phyloP scores from a whole-genome alignment of 371 early-diverging fungal genomes.

The Phascolomyces articulosus region DNA sequence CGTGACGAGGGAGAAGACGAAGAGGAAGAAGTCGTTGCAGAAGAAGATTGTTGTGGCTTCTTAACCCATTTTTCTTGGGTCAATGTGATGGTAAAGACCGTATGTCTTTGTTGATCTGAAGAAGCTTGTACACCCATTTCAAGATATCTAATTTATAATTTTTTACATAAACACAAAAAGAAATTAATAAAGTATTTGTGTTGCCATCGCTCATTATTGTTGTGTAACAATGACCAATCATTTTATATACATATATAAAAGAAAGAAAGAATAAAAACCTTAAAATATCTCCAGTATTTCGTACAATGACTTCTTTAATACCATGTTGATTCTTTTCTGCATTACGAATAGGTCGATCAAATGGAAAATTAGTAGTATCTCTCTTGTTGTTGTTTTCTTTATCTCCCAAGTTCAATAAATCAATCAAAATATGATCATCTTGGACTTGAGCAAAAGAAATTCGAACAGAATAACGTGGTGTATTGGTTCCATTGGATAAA shows the following conservation, averaged over 20 bases:
- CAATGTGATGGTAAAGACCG: constrained; percentile 86
- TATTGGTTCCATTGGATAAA: neutral
- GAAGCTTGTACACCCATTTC: constrained; percentile 18
- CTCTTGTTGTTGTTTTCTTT: constrained; percentile 67
- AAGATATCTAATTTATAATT: neutral
- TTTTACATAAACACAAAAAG: too few species aligned
- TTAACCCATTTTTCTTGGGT: constrained; percentile 54
- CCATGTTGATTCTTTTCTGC: neutral
- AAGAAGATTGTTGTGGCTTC: neutral
- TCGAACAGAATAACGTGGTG: constrained; percentile 33
- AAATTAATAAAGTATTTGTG: too few species aligned
- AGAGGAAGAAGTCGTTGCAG: neutral
- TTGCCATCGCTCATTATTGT: too few species aligned
- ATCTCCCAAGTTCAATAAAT: constrained; percentile 69
- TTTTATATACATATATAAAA: too few species aligned
- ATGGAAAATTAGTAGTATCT: constrained; percentile 54
- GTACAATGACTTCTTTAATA: constrained; percentile 1
- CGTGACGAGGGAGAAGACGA: too few species aligned
- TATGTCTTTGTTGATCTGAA: constrained; percentile 86
- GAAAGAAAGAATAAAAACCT: constrained; percentile 2
- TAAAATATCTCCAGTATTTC: constrained; percentile 9
- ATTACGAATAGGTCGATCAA: neutral
- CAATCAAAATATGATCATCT: constrained; percentile 89
- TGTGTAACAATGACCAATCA: too few species aligned
- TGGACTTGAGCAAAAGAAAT: constrained; percentile 85